phyloP scores from a whole-genome alignment of 164 flowering plant genomes.

The Magnolia officinalis region DNA sequence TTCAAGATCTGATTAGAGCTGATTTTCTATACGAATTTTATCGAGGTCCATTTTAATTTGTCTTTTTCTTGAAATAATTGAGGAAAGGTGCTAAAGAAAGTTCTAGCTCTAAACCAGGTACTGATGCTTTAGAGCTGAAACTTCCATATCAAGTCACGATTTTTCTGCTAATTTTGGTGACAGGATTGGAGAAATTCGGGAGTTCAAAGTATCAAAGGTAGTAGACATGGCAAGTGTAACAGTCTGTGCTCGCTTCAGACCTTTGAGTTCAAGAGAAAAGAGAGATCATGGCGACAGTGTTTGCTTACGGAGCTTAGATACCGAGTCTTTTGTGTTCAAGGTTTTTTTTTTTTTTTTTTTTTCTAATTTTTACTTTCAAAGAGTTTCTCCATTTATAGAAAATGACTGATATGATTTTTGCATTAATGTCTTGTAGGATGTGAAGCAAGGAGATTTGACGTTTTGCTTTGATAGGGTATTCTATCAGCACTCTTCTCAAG shows the following conservation, averaged over 20 bases:
- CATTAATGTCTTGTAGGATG: constrained; percentile 48
- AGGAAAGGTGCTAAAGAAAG: background rate
- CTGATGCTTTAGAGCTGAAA: constrained; percentile 4
- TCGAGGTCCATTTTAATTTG: background rate
- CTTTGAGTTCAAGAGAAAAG: constrained; percentile 59
- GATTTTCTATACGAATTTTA: background rate
- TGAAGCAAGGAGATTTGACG: constrained; percentile 53
- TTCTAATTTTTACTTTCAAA: background rate
- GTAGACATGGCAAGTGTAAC: constrained; percentile 50
- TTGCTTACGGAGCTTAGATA: constrained; percentile 42
- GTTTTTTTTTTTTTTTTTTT: constrained; percentile 21
- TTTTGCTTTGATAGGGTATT: constrained; percentile 72
- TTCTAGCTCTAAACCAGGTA: background rate
- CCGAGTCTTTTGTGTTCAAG: constrained; percentile 61
- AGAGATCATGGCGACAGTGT: constrained; percentile 42
- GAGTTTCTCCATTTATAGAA: background rate
- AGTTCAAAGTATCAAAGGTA: background rate
- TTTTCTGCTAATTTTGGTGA: background rate
- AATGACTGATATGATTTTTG: background rate
- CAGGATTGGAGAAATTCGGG: background rate
- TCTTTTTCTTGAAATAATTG: background rate
- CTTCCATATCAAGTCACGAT: background rate
- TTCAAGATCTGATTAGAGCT: background rate
- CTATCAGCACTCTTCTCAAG: constrained; percentile 53
- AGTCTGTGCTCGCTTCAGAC: constrained; percentile 72